Conservation (phyloP, 306 rosid species). For the Gastrolobium villosum region DNA sequence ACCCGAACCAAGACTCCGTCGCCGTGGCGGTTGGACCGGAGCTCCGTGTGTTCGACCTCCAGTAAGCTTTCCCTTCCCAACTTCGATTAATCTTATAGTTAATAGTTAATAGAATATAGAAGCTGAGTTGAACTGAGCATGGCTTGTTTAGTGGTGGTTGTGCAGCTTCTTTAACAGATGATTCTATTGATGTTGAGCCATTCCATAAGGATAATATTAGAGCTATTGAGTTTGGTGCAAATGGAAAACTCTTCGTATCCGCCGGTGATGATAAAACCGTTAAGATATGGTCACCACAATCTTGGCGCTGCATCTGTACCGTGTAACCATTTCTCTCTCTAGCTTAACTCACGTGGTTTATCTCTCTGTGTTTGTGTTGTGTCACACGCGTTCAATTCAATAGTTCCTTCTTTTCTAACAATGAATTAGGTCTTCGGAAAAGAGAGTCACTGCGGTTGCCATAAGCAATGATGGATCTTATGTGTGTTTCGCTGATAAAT, state of each 20-base stretch:
- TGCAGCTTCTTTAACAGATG: conserved; percentile 67
- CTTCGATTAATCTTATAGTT: no score
- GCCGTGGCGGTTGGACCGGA: conserved; percentile 87
- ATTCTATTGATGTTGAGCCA: conserved; percentile 43
- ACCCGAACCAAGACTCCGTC: conserved; percentile 66
- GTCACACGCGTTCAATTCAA: neutral
- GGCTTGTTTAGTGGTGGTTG: conserved; percentile 53
- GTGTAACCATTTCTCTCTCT: conserved; percentile 54
- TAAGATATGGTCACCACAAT: conserved; percentile 81
- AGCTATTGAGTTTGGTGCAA: conserved; percentile 77
- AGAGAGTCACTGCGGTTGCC: conserved; percentile 90
- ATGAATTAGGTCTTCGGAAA: conserved; percentile 77
- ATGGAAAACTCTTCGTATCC: conserved; percentile 79
- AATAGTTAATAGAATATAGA: no score
- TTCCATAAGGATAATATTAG: conserved; percentile 80
- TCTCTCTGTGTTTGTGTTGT: neutral
- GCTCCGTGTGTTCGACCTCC: conserved; percentile 82
- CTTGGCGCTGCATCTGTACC: conserved; percentile 81
- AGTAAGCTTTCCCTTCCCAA: conserved; percentile 53
- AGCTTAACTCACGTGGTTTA: no score
- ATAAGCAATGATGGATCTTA: conserved; percentile 68
- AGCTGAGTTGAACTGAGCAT: no score
- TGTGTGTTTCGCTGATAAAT: conserved; percentile 95
- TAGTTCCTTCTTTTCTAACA: neutral
- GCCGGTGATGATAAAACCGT: conserved; percentile 94